These are phyloP conservation scores for Alternaria rosae DNA, from an alignment of 2,329 filamentous ascomycete species.

Conservation along the genomic window DNA sequence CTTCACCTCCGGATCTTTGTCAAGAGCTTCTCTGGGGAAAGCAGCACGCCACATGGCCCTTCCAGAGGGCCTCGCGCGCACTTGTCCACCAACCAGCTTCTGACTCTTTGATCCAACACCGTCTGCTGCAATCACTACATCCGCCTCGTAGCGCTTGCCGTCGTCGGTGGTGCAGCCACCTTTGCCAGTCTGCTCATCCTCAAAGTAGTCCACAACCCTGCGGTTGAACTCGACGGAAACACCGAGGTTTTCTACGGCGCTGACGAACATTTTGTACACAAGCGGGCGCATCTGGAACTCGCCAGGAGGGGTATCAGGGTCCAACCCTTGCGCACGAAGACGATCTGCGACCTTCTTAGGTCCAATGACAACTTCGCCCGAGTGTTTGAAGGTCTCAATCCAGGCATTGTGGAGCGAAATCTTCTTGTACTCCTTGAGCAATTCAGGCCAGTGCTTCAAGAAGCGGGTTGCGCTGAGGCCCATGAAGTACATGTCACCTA, in stretches of 20 bases:
- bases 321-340: slow-evolving; percentile 54
- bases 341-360: slow-evolving; percentile 60
- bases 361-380: slow-evolving; percentile 58
- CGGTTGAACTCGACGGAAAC: slow-evolving; percentile 54
- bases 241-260: slow-evolving; percentile 56
- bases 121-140: slow-evolving; percentile 51
- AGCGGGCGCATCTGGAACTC: slow-evolving; percentile 65
- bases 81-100: slow-evolving; percentile 55
- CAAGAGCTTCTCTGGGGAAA: slow-evolving; percentile 53
- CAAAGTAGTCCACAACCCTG: slow-evolving; percentile 55
- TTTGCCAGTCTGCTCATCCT: slow-evolving; percentile 51
- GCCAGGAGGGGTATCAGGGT: slow-evolving; percentile 60
- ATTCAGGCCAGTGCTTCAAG: slow-evolving; percentile 64
- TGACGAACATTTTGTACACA: slow-evolving; percentile 64
- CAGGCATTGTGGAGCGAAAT: slow-evolving; percentile 63
- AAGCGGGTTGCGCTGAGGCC: slow-evolving; percentile 63
- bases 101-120: slow-evolving; percentile 56
- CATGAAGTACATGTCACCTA: slow-evolving; percentile 69
- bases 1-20: slow-evolving; percentile 56
- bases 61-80: slow-evolving; percentile 51
- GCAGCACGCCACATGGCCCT: slow-evolving; percentile 53
- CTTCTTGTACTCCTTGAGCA: slow-evolving; percentile 59
- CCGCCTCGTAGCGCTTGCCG: slow-evolving; percentile 53
- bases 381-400: slow-evolving; percentile 65
- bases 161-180: slow-evolving; percentile 48